phyloP scores from a whole-genome alignment of 257 asterid genomes.

The Mitragyna speciosa region DNA sequence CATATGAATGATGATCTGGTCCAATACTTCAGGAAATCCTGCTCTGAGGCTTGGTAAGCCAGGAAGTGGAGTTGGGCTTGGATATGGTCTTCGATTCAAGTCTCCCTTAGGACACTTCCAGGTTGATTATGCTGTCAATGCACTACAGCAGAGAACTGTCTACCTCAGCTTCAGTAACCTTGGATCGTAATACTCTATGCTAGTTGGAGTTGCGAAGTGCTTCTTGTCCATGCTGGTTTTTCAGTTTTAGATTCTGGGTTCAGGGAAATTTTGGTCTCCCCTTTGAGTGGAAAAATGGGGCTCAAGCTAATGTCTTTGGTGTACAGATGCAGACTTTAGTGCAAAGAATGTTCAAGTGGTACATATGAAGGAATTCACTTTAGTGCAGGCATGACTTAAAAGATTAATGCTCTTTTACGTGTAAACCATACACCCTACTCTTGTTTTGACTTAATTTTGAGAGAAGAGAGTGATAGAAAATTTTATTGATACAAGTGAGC shows the following conservation, averaged over 20 bases:
- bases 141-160: conserved; percentile 68
- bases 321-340: neutral
- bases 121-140: conserved; percentile 75
- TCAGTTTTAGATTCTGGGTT: neutral
- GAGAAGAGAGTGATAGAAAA: neutral
- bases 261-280: neutral
- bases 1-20: neutral
- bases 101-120: conserved; percentile 79
- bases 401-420: too few species aligned
- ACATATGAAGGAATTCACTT: neutral
- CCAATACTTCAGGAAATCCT: conserved; percentile 64
- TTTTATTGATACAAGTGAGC: neutral
- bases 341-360: neutral
- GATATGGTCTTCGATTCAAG: conserved; percentile 83
- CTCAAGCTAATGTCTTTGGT: too few species aligned
- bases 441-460: neutral
- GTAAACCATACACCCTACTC: too few species aligned
- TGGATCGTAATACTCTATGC: conserved; percentile 30
- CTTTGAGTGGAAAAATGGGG: too few species aligned
- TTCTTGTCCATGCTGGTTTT: neutral
- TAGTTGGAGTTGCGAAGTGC: neutral
- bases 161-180: conserved; percentile 77
- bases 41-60: conserved; percentile 90
- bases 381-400: too few species aligned
- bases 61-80: conserved; percentile 75